Evolutionary conservation across 805 yeast genomes (phyloP).

Genomic region (Pichia ethanolica): DNA sequence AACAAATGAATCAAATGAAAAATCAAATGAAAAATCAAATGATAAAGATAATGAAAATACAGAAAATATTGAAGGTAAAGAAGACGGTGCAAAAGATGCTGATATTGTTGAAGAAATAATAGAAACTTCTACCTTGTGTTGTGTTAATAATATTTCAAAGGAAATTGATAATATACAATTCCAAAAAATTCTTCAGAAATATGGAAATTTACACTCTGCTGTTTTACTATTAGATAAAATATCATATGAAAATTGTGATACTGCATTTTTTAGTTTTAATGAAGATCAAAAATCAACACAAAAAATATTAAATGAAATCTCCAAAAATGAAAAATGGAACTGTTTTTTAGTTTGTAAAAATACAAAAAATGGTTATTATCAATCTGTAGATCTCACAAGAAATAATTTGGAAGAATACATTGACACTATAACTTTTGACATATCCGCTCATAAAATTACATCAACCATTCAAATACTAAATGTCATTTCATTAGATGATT

Average conservation of each 20-base stretch:
- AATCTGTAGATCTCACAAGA: slow-evolving; percentile 16
- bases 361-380: slow-evolving; percentile 16
- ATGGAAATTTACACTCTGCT: slow-evolving; percentile 35
- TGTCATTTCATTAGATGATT: slow-evolving; percentile 55
- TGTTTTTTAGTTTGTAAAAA: slow-evolving; percentile 36
- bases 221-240: slow-evolving; percentile 40
- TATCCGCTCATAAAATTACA: slow-evolving; percentile 23
- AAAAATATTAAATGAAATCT: slow-evolving; percentile 28
- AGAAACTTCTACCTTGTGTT: slow-evolving; percentile 18
- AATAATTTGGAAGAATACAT: slow-evolving; percentile 14
- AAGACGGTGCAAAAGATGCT: slow-evolving; percentile 15
- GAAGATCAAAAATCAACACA: slow-evolving; percentile 14
- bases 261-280: slow-evolving; percentile 46
- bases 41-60: slow-evolving; percentile 29
- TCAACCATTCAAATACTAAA: slow-evolving; percentile 61
- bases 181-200: slow-evolving; percentile 32
- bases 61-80: slow-evolving; percentile 45
- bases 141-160: slow-evolving; percentile 36
- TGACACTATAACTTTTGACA: slow-evolving; percentile 5
- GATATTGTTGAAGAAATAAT: slow-evolving; percentile 32
- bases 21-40: slow-evolving; percentile 31
- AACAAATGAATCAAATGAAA: slow-evolving; percentile 25
- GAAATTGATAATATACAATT: slow-evolving; percentile 38
- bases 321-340: slow-evolving; percentile 27
- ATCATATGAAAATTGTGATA: slow-evolving; percentile 46